These are phyloP conservation scores for Rhodotorula paludigena DNA, from an alignment of 768 basidiomycete species.

Conservation along the genomic window DNA sequence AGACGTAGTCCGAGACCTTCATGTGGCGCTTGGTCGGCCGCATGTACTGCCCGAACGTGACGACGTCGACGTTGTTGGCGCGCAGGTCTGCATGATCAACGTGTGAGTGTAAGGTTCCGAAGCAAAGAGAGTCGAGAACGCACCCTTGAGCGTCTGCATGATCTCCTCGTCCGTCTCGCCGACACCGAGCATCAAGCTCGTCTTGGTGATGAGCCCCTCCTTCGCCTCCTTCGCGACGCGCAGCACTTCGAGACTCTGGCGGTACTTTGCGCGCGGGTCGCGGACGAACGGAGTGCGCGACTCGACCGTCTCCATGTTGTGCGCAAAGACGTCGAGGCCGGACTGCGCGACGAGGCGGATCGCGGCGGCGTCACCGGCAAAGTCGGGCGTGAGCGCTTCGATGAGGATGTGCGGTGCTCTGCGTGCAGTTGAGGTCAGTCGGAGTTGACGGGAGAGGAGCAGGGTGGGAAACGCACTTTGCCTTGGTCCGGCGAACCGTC, in stretches of 20 bases:
- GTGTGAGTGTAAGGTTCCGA: neutral
- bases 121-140: conserved; percentile 38
- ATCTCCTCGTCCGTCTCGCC: conserved; percentile 84
- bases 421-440: neutral
- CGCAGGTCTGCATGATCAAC: conserved; percentile 63
- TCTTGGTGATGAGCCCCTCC: conserved; percentile 69
- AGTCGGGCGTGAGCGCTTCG: conserved; percentile 93
- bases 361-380: conserved; percentile 68
- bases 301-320: conserved; percentile 96
- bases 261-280: conserved; percentile 70
- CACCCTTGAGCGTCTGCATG: conserved; percentile 73
- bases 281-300: conserved; percentile 88
- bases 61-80: conserved; percentile 83
- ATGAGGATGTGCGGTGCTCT: conserved; percentile 94
- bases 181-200: conserved; percentile 96
- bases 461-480: conserved; percentile 65
- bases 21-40: conserved; percentile 97
- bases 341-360: conserved; percentile 81
- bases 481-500: conserved; percentile 90
- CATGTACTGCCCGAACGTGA: conserved; percentile 99
- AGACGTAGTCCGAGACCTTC: conserved; percentile 96
- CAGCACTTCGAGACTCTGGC: conserved; percentile 71
- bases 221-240: conserved; percentile 80
- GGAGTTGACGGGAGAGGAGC: neutral
- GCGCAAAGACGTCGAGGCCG: conserved; percentile 94